Conservation (phyloP, 257 asterid genomes). For the Lycium ferocissimum region DNA sequence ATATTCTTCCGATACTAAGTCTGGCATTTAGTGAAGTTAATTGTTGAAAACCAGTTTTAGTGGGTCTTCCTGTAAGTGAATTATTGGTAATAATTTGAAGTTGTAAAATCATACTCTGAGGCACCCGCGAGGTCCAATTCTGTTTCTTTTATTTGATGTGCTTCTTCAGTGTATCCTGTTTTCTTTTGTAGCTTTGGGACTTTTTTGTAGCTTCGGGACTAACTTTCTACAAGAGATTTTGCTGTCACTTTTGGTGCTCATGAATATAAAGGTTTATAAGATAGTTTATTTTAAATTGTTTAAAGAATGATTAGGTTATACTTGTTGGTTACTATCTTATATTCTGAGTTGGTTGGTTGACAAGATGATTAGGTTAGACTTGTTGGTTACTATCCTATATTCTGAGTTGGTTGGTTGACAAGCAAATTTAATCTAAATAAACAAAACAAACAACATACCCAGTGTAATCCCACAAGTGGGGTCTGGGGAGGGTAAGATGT, state of each 20-base stretch:
- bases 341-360: no score
- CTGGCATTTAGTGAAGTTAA: background rate
- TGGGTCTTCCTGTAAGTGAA: background rate
- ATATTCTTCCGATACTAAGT: background rate
- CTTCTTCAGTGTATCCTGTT: background rate
- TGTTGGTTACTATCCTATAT: no score
- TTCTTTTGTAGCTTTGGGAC: no score
- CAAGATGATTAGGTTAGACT: no score
- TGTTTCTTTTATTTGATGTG: conserved; percentile 11
- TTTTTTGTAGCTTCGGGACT: background rate
- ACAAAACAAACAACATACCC: no score
- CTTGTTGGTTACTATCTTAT: background rate
- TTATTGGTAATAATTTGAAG: background rate
- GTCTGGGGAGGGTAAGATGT: no score
- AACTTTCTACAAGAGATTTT: background rate
- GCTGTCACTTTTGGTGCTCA: background rate
- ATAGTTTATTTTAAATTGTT: background rate
- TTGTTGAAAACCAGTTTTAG: background rate
- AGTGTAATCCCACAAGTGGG: no score
- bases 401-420: background rate
- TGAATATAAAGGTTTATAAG: background rate
- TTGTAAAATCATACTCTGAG: background rate
- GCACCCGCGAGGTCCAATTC: background rate
- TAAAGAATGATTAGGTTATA: background rate
- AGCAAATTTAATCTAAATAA: background rate